Conservation (phyloP, 2,329 filamentous ascomycete species). For the Neopestalotiopsis clavispora region DNA sequence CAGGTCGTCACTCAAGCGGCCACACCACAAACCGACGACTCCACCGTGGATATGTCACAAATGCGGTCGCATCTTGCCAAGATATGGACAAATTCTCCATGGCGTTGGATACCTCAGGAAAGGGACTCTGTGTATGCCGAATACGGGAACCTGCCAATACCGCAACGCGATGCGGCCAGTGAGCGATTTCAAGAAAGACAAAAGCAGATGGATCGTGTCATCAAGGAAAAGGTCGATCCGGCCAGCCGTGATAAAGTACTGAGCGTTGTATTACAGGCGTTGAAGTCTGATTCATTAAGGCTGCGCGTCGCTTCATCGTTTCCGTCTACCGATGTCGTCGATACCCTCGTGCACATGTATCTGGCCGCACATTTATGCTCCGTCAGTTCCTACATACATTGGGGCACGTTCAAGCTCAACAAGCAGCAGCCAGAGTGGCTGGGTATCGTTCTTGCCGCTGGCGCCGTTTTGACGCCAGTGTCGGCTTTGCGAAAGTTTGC, state of each 20-base stretch:
- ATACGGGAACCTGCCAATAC: constrained; percentile 50
- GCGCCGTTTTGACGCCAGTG: constrained; percentile 63
- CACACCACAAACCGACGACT: constrained; percentile 39
- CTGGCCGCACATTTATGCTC: constrained; percentile 61
- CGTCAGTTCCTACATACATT: constrained; percentile 65
- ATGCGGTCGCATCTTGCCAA: constrained; percentile 53
- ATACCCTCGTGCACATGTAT: constrained; percentile 66
- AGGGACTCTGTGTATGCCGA: constrained; percentile 50
- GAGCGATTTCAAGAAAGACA: constrained; percentile 44
- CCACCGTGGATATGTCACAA: constrained; percentile 45
- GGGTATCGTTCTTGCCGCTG: constrained; percentile 63
- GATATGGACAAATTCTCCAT: constrained; percentile 55
- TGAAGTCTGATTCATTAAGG: constrained; percentile 53
- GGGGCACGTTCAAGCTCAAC: constrained; percentile 62
- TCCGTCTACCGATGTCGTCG: constrained; percentile 49
- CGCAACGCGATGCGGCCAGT: constrained; percentile 42
- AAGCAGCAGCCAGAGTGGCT: constrained; percentile 63
- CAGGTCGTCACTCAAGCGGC: constrained; percentile 32
- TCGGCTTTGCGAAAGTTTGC: constrained; percentile 65
- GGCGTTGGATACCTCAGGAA: constrained; percentile 53
- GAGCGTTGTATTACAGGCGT: constrained; percentile 66
- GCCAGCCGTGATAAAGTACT: constrained; percentile 65
- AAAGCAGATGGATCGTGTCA: constrained; percentile 43
- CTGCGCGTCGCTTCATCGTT: constrained; percentile 64
- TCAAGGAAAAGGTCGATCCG: constrained; percentile 49